These are phyloP conservation scores for Pyropia haitanensis DNA, from an alignment of 23 red algal genomes.

Conservation along the genomic window DNA sequence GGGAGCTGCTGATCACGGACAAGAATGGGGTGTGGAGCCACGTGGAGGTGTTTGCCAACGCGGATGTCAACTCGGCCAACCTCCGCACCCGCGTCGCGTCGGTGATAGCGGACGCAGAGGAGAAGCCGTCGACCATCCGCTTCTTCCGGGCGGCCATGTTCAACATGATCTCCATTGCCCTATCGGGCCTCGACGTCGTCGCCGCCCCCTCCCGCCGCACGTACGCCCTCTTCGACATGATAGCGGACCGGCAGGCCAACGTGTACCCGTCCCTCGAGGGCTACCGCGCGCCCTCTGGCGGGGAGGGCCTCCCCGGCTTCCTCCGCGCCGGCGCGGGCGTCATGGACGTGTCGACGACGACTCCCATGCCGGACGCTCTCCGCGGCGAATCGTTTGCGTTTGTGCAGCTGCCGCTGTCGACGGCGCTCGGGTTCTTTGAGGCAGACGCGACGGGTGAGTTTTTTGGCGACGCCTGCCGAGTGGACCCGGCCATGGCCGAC, in stretches of 20 bases:
- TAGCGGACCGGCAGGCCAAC: slow-evolving; percentile 46
- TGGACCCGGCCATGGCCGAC: slow-evolving; percentile 24
- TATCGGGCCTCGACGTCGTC: slow-evolving; percentile 68
- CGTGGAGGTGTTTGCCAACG: slow-evolving; percentile 76
- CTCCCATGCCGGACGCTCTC: slow-evolving; percentile 67
- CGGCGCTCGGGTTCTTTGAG: slow-evolving; percentile 39
- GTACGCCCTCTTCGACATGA: slow-evolving; percentile 67
- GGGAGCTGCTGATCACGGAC: slow-evolving; percentile 97
- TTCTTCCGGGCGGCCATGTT: slow-evolving; percentile 95
- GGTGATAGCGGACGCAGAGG: slow-evolving; percentile 28
- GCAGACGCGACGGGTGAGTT: slow-evolving; percentile 17
- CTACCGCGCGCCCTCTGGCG: slow-evolving; percentile 2
- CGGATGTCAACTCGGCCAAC: slow-evolving; percentile 80
- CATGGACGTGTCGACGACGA: slow-evolving; percentile 29
- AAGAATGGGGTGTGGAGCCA: slow-evolving; percentile 47
- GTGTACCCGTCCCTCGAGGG: slow-evolving; percentile 77
- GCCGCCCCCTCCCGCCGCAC: slow-evolving; percentile 64
- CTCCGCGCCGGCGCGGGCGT: neutral
- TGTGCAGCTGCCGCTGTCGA: slow-evolving; percentile 31
- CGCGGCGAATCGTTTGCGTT: slow-evolving; percentile 74
- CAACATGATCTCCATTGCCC: slow-evolving; percentile 97
- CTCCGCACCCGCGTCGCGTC: slow-evolving; percentile 45
- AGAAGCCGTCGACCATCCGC: slow-evolving; percentile 46
- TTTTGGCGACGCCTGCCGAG: slow-evolving; percentile 66
- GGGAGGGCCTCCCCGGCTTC: slow-evolving; percentile 10